Percentiles rank a stretch among this genome's conserved stretches.
Conservation (phyloP, 176 grass and related monocot species). For the Avena atlantica region DNA sequence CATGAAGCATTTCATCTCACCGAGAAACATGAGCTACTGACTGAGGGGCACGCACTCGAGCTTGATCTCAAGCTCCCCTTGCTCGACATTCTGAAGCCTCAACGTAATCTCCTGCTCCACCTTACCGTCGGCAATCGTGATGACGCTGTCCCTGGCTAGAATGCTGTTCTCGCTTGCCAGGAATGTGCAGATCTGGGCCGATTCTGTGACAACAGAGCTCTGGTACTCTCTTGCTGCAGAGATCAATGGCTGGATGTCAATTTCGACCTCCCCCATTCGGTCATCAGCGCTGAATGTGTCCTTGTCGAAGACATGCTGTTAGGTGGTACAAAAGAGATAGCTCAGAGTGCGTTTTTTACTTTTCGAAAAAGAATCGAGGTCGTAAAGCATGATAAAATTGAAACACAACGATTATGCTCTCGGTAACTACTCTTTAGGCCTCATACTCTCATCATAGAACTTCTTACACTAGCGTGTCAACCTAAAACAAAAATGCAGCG, state of each 20-base stretch:
- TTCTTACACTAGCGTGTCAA: not conserved
- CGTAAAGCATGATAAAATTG: not conserved
- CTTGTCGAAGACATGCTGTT: constrained; percentile 91
- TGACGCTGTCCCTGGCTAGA: constrained; percentile 72
- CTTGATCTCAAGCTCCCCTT: constrained; percentile 81
- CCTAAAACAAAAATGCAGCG: not conserved
- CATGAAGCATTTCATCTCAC: constrained; percentile 26
- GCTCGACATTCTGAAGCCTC: constrained; percentile 87
- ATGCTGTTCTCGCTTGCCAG: constrained; percentile 62
- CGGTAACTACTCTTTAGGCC: not conserved
- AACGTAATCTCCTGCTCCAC: constrained; percentile 82
- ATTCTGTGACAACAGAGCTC: constrained; percentile 50
- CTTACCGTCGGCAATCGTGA: constrained; percentile 61
- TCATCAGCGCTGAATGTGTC: constrained; percentile 92
- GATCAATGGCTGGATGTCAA: constrained; percentile 84
- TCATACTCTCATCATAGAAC: constrained; percentile 6
- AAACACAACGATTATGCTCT: not conserved
- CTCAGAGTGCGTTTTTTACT: not conserved
- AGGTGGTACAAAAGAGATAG: not conserved
- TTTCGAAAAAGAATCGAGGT: not conserved
- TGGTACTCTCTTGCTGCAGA: constrained; percentile 72
- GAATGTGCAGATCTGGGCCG: constrained; percentile 67
- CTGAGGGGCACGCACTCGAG: constrained; percentile 91
- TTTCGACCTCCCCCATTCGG: constrained; percentile 88
- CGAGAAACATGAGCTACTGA: constrained; percentile 54